phyloP scores from a whole-genome alignment of 2,329 filamentous ascomycete species.

The Mollisiaceae sp. region DNA sequence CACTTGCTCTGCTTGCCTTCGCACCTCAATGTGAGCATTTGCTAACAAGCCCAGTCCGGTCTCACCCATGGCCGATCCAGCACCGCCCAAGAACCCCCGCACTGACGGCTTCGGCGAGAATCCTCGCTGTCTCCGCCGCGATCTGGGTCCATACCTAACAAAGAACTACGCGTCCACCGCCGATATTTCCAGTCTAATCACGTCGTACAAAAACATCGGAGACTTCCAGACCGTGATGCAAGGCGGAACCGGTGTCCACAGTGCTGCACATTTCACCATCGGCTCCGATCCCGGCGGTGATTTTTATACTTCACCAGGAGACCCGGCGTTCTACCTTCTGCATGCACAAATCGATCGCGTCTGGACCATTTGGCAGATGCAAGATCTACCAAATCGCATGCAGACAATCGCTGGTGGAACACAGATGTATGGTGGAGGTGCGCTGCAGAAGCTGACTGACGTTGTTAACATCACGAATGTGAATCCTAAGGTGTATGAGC shows the following conservation, averaged over 20 bases:
- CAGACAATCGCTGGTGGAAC: conserved; percentile 30
- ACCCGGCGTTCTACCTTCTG: conserved; percentile 52
- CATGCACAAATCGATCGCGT: conserved; percentile 52
- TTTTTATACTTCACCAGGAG: conserved; percentile 49
- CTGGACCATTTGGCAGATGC: conserved; percentile 54
- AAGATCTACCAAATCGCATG: conserved; percentile 42
- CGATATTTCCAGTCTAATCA: conserved; percentile 46
- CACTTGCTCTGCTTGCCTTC: background rate
- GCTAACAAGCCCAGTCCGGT: conserved; percentile 23
- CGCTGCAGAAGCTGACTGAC: conserved; percentile 27
- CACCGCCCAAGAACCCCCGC: conserved; percentile 42
- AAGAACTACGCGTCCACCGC: conserved; percentile 45
- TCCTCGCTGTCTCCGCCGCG: conserved; percentile 49
- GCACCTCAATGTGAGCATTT: background rate
- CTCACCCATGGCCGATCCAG: conserved; percentile 30
- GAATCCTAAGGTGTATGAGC: conserved; percentile 13
- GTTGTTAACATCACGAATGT: conserved; percentile 20
- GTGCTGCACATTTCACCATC: conserved; percentile 47
- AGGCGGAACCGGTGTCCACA: conserved; percentile 45
- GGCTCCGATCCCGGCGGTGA: conserved; percentile 51
- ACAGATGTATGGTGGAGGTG: conserved; percentile 27
- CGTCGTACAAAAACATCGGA: conserved; percentile 40
- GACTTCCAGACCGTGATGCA: conserved; percentile 55
- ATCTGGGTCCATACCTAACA: conserved; percentile 45
- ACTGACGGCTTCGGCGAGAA: conserved; percentile 43